A percentile compares a stretch with the other conserved stretches of the same genome.
Evolutionary conservation across 805 yeast species (phyloP).

Genomic region (Pichia gijzeniarum): DNA sequence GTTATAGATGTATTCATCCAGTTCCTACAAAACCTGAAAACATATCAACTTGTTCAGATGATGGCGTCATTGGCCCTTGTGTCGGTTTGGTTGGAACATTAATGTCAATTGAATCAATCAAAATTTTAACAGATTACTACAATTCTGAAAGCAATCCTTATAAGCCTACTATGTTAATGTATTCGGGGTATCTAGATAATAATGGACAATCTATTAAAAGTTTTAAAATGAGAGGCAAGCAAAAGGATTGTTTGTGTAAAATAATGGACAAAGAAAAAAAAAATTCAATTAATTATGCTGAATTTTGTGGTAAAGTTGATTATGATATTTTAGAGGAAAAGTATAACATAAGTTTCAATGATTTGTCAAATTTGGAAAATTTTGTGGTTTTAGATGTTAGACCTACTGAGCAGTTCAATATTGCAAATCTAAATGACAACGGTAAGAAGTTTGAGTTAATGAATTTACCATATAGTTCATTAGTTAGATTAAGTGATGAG

Average conservation of each 20-base stretch:
- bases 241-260: constrained; percentile 58
- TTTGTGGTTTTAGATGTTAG: constrained; percentile 64
- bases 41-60: constrained; percentile 83
- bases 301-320: constrained; percentile 65
- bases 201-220: constrained; percentile 50
- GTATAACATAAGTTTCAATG: constrained; percentile 43
- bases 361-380: constrained; percentile 20
- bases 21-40: constrained; percentile 80
- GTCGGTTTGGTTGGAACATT: constrained; percentile 84
- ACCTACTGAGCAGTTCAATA: constrained; percentile 66
- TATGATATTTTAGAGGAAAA: constrained; percentile 39
- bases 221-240: constrained; percentile 74
- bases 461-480: constrained; percentile 55
- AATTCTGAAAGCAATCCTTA: constrained; percentile 42
- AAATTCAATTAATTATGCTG: constrained; percentile 48
- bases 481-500: constrained; percentile 30
- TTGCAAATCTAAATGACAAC: constrained; percentile 54
- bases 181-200: constrained; percentile 53
- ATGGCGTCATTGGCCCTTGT: constrained; percentile 94
- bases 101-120: constrained; percentile 86
- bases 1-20: constrained; percentile 92
- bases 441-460: constrained; percentile 15
- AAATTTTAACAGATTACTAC: constrained; percentile 57
- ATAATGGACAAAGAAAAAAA: constrained; percentile 48
- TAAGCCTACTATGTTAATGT: constrained; percentile 62